A percentile compares a stretch with the other conserved stretches of the same genome.
Evolutionary conservation across 2,329 filamentous ascomycete genomes (phyloP).

Genomic region (Colletotrichum sp.): DNA sequence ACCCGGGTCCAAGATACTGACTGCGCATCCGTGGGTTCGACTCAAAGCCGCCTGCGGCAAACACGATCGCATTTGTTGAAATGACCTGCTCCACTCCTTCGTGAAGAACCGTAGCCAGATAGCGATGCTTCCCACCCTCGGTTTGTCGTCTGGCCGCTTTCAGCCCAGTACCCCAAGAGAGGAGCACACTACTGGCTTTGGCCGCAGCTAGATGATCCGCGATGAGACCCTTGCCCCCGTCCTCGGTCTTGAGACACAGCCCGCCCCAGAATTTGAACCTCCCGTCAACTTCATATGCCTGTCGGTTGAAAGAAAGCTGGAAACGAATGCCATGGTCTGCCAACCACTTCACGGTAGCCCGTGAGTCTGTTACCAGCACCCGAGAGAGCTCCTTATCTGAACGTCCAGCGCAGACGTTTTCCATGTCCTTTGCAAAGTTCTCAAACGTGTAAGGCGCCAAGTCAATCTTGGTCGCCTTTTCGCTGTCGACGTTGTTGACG

Average conservation of each 20-base stretch:
- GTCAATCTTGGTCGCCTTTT: not conserved
- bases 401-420: not conserved
- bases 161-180: not conserved
- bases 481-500: not conserved
- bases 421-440: not conserved
- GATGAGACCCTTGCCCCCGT: not conserved
- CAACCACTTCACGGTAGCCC: not conserved
- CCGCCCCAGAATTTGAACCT: not conserved
- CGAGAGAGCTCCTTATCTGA: not conserved
- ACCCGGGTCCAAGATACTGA: not conserved
- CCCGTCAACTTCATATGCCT: not conserved
- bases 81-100: not conserved
- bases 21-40: not conserved
- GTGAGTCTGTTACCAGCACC: not conserved
- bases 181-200: not conserved
- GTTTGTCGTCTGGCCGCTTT: not conserved
- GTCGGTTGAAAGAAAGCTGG: not conserved
- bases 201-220: not conserved
- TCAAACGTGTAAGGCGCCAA: not conserved
- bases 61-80: not conserved
- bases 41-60: not conserved
- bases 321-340: not conserved
- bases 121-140: not conserved
- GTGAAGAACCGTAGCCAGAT: not conserved
- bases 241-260: not conserved